Conservation (phyloP, 768 basidiomycete species). For the Clavaria fumosa region DNA sequence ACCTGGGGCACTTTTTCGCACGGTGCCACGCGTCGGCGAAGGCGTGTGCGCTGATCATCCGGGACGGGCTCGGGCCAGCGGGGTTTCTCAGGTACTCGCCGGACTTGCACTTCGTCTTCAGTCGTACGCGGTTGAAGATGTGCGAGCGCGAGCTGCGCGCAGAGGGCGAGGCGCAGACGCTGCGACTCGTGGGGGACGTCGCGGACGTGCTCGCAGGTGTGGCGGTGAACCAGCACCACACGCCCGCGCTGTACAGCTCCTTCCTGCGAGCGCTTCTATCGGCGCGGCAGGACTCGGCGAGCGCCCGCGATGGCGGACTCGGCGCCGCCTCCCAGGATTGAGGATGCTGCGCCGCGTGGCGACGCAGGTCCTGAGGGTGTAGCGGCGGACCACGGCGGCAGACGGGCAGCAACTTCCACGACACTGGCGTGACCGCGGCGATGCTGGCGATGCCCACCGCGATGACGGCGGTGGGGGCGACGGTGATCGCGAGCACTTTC, state of each 20-base stretch:
- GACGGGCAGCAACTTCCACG: too few relatives aligned
- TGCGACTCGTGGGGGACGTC: constrained; percentile 62
- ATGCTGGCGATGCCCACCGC: too few relatives aligned
- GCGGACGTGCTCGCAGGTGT: constrained; percentile 66
- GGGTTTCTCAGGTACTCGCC: constrained; percentile 75
- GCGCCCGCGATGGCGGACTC: constrained; percentile 2
- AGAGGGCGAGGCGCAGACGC: constrained; percentile 55
- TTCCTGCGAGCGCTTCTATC: constrained; percentile 70
- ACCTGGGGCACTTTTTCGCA: constrained; percentile 75
- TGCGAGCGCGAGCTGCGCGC: constrained; percentile 66
- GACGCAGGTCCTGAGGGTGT: too few relatives aligned
- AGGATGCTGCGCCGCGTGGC: too few relatives aligned
- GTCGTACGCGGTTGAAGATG: constrained; percentile 95
- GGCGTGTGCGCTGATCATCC: constrained; percentile 52
- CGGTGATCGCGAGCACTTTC: too few relatives aligned
- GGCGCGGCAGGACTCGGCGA: constrained; percentile 31
- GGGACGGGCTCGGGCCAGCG: constrained; percentile 62
- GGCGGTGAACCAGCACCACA: constrained; percentile 68
- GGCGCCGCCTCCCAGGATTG: not conserved
- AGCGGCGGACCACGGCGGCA: too few relatives aligned
- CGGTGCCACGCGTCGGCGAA: constrained; percentile 62
- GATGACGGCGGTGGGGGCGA: too few relatives aligned
- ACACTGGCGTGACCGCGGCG: too few relatives aligned
- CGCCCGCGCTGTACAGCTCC: constrained; percentile 77
- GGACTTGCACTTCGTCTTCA: constrained; percentile 83